phyloP scores from a whole-genome alignment of 345 rosid species.

The Eucalyptus caleyi region DNA sequence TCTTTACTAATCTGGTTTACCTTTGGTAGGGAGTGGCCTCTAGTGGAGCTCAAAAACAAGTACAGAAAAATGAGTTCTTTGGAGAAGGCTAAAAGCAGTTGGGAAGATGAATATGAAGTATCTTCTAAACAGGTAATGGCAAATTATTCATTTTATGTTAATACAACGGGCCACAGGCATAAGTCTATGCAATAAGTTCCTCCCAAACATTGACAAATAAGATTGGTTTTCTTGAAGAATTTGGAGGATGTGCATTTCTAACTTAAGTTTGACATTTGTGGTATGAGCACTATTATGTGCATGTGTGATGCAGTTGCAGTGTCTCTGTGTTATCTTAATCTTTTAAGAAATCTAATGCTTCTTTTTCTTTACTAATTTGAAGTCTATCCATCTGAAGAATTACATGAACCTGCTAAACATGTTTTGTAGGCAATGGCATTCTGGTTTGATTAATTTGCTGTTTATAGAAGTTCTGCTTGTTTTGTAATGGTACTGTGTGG shows the following conservation, averaged over 20 bases:
- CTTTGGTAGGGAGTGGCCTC: slow-evolving; percentile 72
- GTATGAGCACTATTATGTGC: neutral
- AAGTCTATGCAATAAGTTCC: neutral
- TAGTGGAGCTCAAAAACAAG: slow-evolving; percentile 68
- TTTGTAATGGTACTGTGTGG: neutral
- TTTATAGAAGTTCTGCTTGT: neutral
- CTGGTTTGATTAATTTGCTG: neutral
- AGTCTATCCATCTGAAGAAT: neutral
- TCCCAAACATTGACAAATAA: neutral
- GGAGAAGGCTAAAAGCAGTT: slow-evolving; percentile 69
- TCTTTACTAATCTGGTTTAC: neutral
- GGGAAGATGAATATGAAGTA: slow-evolving; percentile 95
- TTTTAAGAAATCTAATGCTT: neutral
- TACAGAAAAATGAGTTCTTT: slow-evolving; percentile 60
- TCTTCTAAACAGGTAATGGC: slow-evolving; percentile 81
- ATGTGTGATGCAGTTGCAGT: neutral
- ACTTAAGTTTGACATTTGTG: neutral
- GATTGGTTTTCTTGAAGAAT: neutral
- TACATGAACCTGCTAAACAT: neutral
- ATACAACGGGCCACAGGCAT: neutral
- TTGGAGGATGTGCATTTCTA: neutral
- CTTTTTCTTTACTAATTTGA: neutral
- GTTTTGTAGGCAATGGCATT: neutral
- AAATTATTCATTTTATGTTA: neutral
- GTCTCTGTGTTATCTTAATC: neutral